Conservation (phyloP, 2,329 filamentous ascomycete species). For the Didymella lethalis region DNA sequence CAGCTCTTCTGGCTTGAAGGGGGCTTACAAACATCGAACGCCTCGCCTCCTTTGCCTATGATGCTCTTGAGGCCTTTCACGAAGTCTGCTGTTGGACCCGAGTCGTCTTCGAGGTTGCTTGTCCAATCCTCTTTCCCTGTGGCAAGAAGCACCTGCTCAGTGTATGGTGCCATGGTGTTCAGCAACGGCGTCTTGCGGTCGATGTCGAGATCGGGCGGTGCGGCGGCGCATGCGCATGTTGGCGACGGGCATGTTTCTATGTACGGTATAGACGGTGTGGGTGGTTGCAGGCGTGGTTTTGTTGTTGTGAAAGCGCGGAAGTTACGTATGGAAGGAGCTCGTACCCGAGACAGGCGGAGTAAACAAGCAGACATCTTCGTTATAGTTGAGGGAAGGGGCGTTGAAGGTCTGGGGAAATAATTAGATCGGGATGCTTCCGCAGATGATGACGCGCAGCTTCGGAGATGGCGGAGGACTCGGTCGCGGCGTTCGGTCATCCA, state of each 20-base stretch:
- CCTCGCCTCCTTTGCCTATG: conserved; percentile 53
- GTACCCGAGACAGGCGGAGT: conserved; percentile 5
- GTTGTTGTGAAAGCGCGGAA: conserved; percentile 21
- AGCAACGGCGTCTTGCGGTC: conserved; percentile 74
- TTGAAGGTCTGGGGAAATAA: conserved; percentile 11
- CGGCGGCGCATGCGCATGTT: conserved; percentile 77
- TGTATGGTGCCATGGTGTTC: conserved; percentile 79
- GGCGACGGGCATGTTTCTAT: conserved; percentile 70
- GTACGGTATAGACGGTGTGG: conserved; percentile 30
- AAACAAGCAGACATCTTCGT: conserved; percentile 6
- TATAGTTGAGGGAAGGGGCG: not conserved
- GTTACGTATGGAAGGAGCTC: not conserved
- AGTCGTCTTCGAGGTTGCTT: conserved; percentile 84
- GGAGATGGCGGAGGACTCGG: conserved; percentile 12
- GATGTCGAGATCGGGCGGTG: conserved; percentile 73
- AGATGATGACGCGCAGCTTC: conserved; percentile 16
- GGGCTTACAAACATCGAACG: conserved; percentile 55
- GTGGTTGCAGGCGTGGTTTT: conserved; percentile 11
- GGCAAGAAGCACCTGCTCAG: conserved; percentile 83
- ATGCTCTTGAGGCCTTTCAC: conserved; percentile 73
- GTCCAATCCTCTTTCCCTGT: conserved; percentile 83
- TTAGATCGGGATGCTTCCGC: conserved; percentile 1
- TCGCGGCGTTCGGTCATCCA: conserved; percentile 1
- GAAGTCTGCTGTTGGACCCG: conserved; percentile 59
- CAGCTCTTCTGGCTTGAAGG: conserved; percentile 1